Evolutionary conservation across 257 asterid species (phyloP).

Genomic region (Solanum pennellii): DNA sequence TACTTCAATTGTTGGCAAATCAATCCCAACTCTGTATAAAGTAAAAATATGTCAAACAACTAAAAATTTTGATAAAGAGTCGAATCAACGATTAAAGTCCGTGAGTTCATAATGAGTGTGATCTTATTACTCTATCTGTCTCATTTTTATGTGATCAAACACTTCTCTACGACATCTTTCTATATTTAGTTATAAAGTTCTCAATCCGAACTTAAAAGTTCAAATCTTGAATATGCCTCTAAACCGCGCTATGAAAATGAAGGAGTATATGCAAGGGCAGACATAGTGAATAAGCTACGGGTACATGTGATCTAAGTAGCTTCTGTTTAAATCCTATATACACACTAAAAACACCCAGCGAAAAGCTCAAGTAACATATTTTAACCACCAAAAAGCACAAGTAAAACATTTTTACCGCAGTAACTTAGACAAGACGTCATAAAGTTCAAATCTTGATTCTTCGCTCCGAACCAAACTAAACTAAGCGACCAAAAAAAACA

Average conservation of each 20-base stretch:
- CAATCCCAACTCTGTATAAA: slow-evolving; percentile 8
- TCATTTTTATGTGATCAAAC: not conserved
- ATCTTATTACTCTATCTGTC: not conserved
- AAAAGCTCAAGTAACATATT: not conserved
- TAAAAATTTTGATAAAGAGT: not conserved
- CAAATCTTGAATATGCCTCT: not conserved
- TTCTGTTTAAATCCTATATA: not conserved
- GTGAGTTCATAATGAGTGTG: not conserved
- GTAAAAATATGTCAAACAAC: not conserved
- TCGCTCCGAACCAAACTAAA: not conserved
- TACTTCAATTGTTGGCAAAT: slow-evolving; percentile 12
- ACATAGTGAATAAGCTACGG: not conserved
- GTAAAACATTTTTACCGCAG: not conserved
- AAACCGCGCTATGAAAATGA: not conserved
- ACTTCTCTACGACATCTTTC: not conserved
- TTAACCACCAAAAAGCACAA: not conserved
- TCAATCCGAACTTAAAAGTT: not conserved
- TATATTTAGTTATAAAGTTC: not conserved
- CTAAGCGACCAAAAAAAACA: not conserved
- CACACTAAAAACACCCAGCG: not conserved
- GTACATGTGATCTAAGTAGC: not conserved
- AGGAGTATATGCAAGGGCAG: not conserved
- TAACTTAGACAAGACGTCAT: not conserved
- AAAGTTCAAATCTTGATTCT: not conserved
- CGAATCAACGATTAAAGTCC: not conserved